These are phyloP conservation scores for Ottelia alismoides DNA, from an alignment of 106 monocot species.

Conservation along the genomic window DNA sequence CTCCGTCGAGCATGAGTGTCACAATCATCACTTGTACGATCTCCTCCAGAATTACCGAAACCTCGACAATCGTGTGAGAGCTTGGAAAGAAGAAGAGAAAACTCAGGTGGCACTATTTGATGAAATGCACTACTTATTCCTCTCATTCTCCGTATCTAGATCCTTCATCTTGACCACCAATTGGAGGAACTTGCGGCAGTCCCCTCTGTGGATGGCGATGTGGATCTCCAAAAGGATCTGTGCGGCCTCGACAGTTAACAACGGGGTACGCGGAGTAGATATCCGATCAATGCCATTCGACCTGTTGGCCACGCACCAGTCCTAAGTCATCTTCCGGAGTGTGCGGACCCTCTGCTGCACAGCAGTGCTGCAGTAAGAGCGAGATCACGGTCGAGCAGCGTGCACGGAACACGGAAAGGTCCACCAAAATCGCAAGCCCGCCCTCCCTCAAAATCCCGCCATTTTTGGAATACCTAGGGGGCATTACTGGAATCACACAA, in stretches of 20 bases:
- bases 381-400: too few species aligned
- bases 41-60: constrained; percentile 14
- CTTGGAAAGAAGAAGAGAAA: constrained; percentile 6
- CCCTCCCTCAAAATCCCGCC: too few species aligned
- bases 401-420: too few species aligned
- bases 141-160: constrained; percentile 21
- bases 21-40: constrained; percentile 28
- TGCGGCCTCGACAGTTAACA: background rate
- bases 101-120: constrained; percentile 5
- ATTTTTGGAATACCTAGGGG: too few species aligned
- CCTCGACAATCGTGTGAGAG: background rate
- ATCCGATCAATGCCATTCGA: constrained; percentile 25
- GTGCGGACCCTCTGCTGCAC: too few species aligned
- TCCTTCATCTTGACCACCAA: constrained; percentile 9
- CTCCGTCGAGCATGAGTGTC: constrained; percentile 33
- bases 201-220: background rate
- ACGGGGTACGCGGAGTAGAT: constrained; percentile 25
- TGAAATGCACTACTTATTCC: constrained; percentile 21
- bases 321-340: constrained; percentile 24
- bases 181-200: background rate
- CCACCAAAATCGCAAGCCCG: too few species aligned
- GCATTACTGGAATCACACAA: too few species aligned
- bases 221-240: constrained; percentile 3
- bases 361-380: too few species aligned
- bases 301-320: constrained; percentile 29